These are phyloP conservation scores for Starmera pachycereana DNA, from an alignment of 805 yeast genomes.

Conservation along the genomic window DNA sequence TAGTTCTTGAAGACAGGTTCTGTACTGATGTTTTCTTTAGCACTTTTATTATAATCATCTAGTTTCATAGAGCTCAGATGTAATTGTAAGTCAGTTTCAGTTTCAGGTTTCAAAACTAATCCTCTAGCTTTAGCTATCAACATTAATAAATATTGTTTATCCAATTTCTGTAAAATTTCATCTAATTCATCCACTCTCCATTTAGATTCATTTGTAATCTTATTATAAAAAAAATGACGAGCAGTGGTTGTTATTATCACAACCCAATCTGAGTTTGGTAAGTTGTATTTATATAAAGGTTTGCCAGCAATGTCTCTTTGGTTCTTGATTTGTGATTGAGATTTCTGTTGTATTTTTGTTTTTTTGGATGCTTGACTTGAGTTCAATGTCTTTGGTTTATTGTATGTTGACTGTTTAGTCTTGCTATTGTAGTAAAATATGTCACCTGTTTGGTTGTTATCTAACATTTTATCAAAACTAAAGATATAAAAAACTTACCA, in stretches of 20 bases:
- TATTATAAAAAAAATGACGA: slow-evolving; percentile 29
- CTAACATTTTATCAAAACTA: background rate
- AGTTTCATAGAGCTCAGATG: slow-evolving; percentile 1
- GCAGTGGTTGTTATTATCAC: slow-evolving; percentile 33
- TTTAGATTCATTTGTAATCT: slow-evolving; percentile 16
- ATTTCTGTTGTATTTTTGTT: background rate
- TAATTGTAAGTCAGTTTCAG: slow-evolving; percentile 2
- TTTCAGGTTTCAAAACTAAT: slow-evolving; percentile 11
- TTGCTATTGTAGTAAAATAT: slow-evolving; percentile 27
- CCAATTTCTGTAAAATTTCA: slow-evolving; percentile 18
- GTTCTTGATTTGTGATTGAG: slow-evolving; percentile 3
- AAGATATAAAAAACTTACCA: slow-evolving; percentile 9
- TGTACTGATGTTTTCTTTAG: slow-evolving; percentile 11
- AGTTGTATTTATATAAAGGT: slow-evolving; percentile 6
- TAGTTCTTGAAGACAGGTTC: slow-evolving; percentile 4
- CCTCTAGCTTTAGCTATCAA: slow-evolving; percentile 31
- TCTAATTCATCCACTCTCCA: slow-evolving; percentile 26
- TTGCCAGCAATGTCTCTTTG: slow-evolving; percentile 6
- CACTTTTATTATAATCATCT: background rate
- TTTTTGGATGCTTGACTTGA: background rate
- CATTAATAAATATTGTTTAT: slow-evolving; percentile 17
- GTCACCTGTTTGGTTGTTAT: slow-evolving; percentile 13
- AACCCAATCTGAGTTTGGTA: slow-evolving; percentile 25
- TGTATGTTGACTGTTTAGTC: slow-evolving; percentile 29
- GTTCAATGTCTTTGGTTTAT: slow-evolving; percentile 18